These are phyloP conservation scores for Pleurotus cornucopiae DNA, from an alignment of 768 basidiomycete genomes.

Conservation along the genomic window DNA sequence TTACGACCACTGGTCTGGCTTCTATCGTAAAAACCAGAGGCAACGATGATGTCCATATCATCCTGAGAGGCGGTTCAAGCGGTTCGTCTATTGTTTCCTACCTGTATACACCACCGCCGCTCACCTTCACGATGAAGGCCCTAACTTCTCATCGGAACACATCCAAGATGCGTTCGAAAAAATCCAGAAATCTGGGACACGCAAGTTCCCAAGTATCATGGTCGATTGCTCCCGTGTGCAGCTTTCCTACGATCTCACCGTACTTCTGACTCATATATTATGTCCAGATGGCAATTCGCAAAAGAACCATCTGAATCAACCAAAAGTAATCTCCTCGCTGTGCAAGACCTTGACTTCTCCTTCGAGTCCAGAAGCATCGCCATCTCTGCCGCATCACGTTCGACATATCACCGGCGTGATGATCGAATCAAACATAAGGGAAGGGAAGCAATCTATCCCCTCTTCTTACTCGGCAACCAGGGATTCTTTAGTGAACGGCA, in stretches of 20 bases:
- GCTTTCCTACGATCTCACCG: background rate
- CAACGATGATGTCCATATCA: conserved; percentile 91
- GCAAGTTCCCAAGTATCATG: conserved; percentile 21
- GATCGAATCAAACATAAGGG: conserved; percentile 90
- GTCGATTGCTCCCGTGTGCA: conserved; percentile 78
- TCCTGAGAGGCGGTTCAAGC: conserved; percentile 83
- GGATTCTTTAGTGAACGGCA: conserved; percentile 1
- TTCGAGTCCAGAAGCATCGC: background rate
- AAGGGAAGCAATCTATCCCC: conserved; percentile 85
- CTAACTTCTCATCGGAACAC: conserved; percentile 42
- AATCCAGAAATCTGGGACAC: conserved; percentile 67
- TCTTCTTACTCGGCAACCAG: conserved; percentile 49
- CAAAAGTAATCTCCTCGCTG: conserved; percentile 49
- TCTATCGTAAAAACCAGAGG: conserved; percentile 41
- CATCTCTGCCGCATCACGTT: background rate
- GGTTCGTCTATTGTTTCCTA: conserved; percentile 61
- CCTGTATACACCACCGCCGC: too few relatives aligned
- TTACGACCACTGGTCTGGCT: background rate
- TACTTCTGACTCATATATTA: conserved; percentile 49
- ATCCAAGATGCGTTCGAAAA: conserved; percentile 74
- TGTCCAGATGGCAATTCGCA: conserved; percentile 13
- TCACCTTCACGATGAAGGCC: background rate
- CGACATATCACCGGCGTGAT: conserved; percentile 84
- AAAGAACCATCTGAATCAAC: conserved; percentile 65
- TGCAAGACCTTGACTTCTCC: background rate